phyloP scores from a whole-genome alignment of 441 rosid species.

The Arabidopsis hybrid region DNA sequence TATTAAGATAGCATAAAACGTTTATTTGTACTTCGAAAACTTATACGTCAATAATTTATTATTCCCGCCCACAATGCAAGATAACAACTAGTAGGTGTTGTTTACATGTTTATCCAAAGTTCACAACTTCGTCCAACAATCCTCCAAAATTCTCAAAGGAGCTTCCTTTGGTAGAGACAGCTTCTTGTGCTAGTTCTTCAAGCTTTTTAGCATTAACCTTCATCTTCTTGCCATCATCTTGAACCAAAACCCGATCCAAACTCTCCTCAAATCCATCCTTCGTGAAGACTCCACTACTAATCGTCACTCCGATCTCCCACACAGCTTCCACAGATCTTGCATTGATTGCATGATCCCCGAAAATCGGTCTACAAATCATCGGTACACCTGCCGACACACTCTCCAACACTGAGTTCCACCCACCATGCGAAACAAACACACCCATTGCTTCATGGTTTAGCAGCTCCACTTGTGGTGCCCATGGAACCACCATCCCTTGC shows the following conservation, averaged over 20 bases:
- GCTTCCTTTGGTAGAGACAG: conserved; percentile 13
- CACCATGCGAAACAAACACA: conserved; percentile 60
- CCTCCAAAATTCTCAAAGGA: conserved; percentile 50
- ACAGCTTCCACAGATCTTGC: conserved; percentile 54
- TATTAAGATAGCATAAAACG: too few relatives aligned
- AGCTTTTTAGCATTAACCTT: conserved; percentile 46
- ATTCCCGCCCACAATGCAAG: too few relatives aligned
- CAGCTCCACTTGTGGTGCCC: conserved; percentile 61
- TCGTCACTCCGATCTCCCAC: conserved; percentile 59
- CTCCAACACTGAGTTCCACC: conserved; percentile 69
- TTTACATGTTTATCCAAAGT: too few relatives aligned
- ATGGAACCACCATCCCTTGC: conserved; percentile 53
- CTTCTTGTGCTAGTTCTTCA: conserved; percentile 46
- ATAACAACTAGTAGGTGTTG: too few relatives aligned
- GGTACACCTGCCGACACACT: conserved; percentile 63
- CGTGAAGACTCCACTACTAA: conserved; percentile 49
- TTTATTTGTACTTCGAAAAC: too few relatives aligned
- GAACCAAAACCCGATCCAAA: conserved; percentile 48
- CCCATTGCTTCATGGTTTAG: conserved; percentile 53
- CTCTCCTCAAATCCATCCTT: conserved; percentile 48
- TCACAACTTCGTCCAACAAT: conserved; percentile 33
- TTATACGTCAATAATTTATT: too few relatives aligned
- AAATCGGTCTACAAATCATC: conserved; percentile 70
- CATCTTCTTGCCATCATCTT: conserved; percentile 53
- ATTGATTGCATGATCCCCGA: conserved; percentile 61